Percentiles rank a stretch among this genome's conserved stretches.
Evolutionary conservation across 352 stramenopile species (phyloP).

Genomic region (Pythium sukuiense): DNA sequence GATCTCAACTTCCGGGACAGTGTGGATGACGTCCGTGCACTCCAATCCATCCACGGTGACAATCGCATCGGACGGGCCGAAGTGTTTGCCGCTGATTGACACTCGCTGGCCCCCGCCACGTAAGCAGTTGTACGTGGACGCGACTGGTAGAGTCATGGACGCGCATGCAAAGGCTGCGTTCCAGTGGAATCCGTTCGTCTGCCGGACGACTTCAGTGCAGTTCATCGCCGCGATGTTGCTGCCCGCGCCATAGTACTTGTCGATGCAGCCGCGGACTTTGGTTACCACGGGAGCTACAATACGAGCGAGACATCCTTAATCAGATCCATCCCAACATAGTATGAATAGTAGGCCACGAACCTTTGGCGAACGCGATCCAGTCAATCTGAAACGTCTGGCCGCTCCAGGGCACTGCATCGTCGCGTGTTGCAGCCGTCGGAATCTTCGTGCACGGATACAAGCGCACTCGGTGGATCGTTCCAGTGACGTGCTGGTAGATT

Average conservation of each 20-base stretch:
- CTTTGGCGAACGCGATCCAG: slow-evolving; percentile 71
- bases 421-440: slow-evolving; percentile 8
- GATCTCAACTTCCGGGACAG: slow-evolving; percentile 57
- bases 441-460: slow-evolving; percentile 52
- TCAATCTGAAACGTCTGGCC: slow-evolving; percentile 71
- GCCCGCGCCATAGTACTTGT: slow-evolving; percentile 54
- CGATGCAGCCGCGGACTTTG: slow-evolving; percentile 79
- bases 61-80: slow-evolving; percentile 62
- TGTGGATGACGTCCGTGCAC: slow-evolving; percentile 66
- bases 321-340: neutral
- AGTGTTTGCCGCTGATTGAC: slow-evolving; percentile 69
- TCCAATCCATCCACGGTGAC: slow-evolving; percentile 69
- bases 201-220: slow-evolving; percentile 40
- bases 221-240: slow-evolving; percentile 34
- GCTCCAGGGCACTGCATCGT: slow-evolving; percentile 19
- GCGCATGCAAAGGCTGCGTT: slow-evolving; percentile 41
- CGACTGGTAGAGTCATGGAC: slow-evolving; percentile 47
- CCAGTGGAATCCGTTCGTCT: slow-evolving; percentile 52
- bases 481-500: slow-evolving; percentile 59
- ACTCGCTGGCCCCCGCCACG: slow-evolving; percentile 56
- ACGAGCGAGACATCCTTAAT: neutral
- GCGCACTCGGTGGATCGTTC: slow-evolving; percentile 57
- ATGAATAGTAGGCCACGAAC: slow-evolving; percentile 11
- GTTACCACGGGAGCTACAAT: slow-evolving; percentile 67
- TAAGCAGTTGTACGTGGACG: slow-evolving; percentile 76